Conservation (phyloP, 164 flowering plant genomes). For the Nymphaea thermarum region DNA sequence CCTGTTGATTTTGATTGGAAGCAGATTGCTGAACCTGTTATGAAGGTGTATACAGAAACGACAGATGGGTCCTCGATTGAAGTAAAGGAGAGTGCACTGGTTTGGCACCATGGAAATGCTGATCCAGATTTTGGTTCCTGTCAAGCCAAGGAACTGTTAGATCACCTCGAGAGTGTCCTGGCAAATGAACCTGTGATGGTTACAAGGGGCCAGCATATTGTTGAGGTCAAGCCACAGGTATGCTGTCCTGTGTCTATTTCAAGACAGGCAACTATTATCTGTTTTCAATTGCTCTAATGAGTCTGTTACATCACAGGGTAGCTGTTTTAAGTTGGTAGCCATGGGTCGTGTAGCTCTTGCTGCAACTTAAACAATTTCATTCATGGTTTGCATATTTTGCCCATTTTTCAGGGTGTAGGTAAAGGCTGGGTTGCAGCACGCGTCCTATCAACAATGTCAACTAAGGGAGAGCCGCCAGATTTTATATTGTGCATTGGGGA, state of each 20-base stretch:
- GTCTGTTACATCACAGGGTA: too few species aligned
- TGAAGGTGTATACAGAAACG: slow-evolving; percentile 3
- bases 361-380: background rate
- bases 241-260: background rate
- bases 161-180: slow-evolving; percentile 6
- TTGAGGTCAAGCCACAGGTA: slow-evolving; percentile 8
- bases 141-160: slow-evolving; percentile 7
- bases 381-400: too few species aligned
- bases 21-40: slow-evolving; percentile 3
- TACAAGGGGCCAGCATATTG: slow-evolving; percentile 4
- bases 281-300: too few species aligned
- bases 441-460: slow-evolving; percentile 1
- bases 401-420: slow-evolving; percentile 3
- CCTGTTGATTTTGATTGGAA: slow-evolving; percentile 3
- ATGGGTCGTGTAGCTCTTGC: background rate
- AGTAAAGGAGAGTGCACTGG: slow-evolving; percentile 5
- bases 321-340: too few species aligned
- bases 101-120: slow-evolving; percentile 3
- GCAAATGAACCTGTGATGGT: slow-evolving; percentile 5
- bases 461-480: slow-evolving; percentile 2
- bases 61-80: slow-evolving; percentile 6
- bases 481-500: background rate
- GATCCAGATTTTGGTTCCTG: slow-evolving; percentile 7
- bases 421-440: slow-evolving; percentile 2
- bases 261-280: too few species aligned